Base-by-base conservation (phyloP, 495 filamentous ascomycete species). In the Thozetella sp. region DNA sequence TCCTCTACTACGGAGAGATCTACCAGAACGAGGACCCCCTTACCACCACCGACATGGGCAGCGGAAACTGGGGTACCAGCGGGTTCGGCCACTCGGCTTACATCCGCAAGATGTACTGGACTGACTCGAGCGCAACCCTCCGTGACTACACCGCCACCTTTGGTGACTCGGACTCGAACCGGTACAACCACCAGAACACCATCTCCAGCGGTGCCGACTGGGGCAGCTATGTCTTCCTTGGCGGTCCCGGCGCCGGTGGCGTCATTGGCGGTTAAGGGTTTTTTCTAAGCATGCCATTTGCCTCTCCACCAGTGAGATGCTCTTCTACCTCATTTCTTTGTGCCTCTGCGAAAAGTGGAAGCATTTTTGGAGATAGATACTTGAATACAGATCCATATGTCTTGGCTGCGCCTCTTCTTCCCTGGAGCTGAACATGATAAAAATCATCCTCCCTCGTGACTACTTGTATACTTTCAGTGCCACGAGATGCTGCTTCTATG, bases 1-100 rank as follows among this genome's bases (percentile, higher is more conserved):
- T 71, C 25, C 48, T 61, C 24, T 71, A 57, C 54, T 71, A 69
- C 51, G 68, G 68, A 23, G 68, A 71, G 66, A 56, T 71, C 62
- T 63, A 55, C 53, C 58, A 67, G 37, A 65, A 54, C 53, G 62
- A 69, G 51, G 53, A 26, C 0, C 22, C 55, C 2, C 12, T 67
- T 30, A 67, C 69, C 23, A 69, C 61, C 9, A 69, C 67, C 30
- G 69, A 69, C 40, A 72, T 72, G 67, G 69, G 69, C 40, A 72
- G 69, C 55, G 69, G 67, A 15, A 45, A 65, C 51, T 69, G 62
- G 45, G 64, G 60, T 1, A 12, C 30, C 19, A 54, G 20, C 3
- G 67, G 67, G 19, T 63, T 19, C 26, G 60, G 62, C 27, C 53
- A 65, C 37, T 54, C 64, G 1, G 69, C 56, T 0, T 72, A 69